Conservation (phyloP, 2,329 filamentous ascomycete species). For the Cordyceps sp. region DNA sequence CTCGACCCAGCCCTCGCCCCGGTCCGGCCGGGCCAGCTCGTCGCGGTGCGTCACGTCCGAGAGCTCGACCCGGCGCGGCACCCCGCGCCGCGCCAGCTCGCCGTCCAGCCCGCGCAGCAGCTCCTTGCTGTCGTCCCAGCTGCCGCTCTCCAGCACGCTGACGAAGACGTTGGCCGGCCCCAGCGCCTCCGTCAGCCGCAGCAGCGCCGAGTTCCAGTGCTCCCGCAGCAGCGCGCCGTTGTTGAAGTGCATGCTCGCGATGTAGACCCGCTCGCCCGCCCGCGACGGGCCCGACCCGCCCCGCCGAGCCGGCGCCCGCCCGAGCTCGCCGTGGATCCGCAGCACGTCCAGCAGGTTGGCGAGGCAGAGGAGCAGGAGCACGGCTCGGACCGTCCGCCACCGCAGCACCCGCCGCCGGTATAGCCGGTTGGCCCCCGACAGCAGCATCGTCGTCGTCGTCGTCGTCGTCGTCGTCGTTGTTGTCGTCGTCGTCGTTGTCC, state of each 20-base stretch:
- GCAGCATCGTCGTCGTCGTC: constrained; percentile 8
- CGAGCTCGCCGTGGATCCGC: constrained; percentile 17
- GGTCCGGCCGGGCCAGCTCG: constrained; percentile 27
- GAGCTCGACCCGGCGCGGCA: constrained; percentile 37
- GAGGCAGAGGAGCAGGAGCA: constrained; percentile 17
- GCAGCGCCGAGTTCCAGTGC: constrained; percentile 45
- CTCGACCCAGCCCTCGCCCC: constrained; percentile 43
- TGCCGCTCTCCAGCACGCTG: constrained; percentile 51
- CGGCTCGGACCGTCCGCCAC: constrained; percentile 15
- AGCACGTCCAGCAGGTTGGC: constrained; percentile 22
- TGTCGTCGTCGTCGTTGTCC: too few relatives aligned
- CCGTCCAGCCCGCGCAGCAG: constrained; percentile 39
- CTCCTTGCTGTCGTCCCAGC: constrained; percentile 50
- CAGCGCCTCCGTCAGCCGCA: constrained; percentile 36
- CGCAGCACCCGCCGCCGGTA: constrained; percentile 21
- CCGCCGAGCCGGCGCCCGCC: constrained; percentile 9
- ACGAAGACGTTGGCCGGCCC: constrained; percentile 51
- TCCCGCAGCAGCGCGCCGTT: constrained; percentile 40
- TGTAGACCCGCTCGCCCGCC: constrained; percentile 36
- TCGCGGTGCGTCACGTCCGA: constrained; percentile 43
- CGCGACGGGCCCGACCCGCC: constrained; percentile 8
- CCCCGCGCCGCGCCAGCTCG: constrained; percentile 31
- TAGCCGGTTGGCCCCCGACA: constrained; percentile 13
- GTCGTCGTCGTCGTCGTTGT: background rate
- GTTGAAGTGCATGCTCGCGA: constrained; percentile 55